Evolutionary conservation across 805 yeast species (phyloP).

Genomic region (Metschnikowia cubensis): DNA sequence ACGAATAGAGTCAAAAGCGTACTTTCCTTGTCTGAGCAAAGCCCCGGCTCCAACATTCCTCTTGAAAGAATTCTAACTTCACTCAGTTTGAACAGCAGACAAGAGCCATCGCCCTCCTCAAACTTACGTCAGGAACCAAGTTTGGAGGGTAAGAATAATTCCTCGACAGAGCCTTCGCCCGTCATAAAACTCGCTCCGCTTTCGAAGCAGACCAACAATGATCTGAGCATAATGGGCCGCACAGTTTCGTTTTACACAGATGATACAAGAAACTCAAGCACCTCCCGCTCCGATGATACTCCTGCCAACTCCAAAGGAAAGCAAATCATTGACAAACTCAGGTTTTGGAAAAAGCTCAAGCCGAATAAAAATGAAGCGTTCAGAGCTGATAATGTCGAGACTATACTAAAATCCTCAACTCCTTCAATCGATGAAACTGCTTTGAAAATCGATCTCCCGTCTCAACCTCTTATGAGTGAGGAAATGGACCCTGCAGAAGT

Average conservation of each 20-base stretch:
- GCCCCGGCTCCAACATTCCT: conserved; percentile 26
- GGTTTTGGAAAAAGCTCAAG: conserved; percentile 34
- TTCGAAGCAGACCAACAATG: background rate
- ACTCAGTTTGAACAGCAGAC: conserved; percentile 28
- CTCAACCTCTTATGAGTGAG: background rate
- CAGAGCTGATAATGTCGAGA: background rate
- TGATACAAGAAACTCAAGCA: conserved; percentile 10
- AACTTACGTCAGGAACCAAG: background rate
- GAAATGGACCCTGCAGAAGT: background rate
- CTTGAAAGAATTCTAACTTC: conserved; percentile 36
- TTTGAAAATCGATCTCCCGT: conserved; percentile 5
- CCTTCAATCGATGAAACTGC: conserved; percentile 1
- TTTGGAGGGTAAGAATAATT: background rate
- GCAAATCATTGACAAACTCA: conserved; percentile 29
- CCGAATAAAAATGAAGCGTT: conserved; percentile 9
- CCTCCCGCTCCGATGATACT: background rate
- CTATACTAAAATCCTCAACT: background rate
- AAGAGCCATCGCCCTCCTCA: conserved; percentile 8
- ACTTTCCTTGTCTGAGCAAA: conserved; percentile 31
- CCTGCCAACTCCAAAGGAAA: conserved; percentile 16
- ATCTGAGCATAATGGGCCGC: conserved; percentile 13
- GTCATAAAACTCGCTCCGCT: background rate
- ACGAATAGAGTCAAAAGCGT: conserved; percentile 35
- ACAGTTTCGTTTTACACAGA: conserved; percentile 24
- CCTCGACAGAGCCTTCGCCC: background rate